Evolutionary conservation across 1,284 basidiomycete genomes (phyloP), one percentile per base, ranked within the genome.

Genomic region (Cryptococcus deneoformans): DNA sequence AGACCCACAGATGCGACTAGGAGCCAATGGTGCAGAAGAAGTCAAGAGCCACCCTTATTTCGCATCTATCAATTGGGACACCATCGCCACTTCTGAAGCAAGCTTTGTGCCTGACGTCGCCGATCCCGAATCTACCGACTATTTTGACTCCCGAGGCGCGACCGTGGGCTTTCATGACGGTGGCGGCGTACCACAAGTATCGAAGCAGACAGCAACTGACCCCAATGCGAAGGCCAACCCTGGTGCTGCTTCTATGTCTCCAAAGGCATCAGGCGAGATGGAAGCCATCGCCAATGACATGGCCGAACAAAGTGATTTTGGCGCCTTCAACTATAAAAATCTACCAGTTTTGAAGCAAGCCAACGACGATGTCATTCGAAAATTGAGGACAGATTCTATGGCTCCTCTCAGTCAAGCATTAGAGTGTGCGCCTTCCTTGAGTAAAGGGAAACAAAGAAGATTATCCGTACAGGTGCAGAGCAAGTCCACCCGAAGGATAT

Each of bases 281-380:
- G 57, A 47, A 16, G 67, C 78, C 77, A 46, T 82, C 82, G 54
- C 62, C 10, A 66, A 69, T 34, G 69, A 71, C 36, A 84, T 67
- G 5, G 52, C 57, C 1, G 61, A 54, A 10, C 64, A 70, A 29
- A 92, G 95, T 66, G 95, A 98, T 68, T 99, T 99, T 78, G 96
- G 96, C 36, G 87, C 92, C 0, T 99, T 99, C 80, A 93, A 87
- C 76, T 99, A 94, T 85, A 98, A 98, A 82, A 99, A 99, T 70
- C 77, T 98, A 49, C 92, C 93, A 0, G 86, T 98, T 9, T 81
- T 99, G 73, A 99, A 99, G 80, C 93, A 98, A 77, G 93, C 92
- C 24, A 99, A 99, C 75, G 96, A 99, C 77, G 94, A 99, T 73
- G 88, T 99, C 64, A 96, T 99, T 69, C 86, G 92, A 57, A 95